Evolutionary conservation across 2,329 filamentous ascomycete species (phyloP).

Genomic region (Calonectria montana): DNA sequence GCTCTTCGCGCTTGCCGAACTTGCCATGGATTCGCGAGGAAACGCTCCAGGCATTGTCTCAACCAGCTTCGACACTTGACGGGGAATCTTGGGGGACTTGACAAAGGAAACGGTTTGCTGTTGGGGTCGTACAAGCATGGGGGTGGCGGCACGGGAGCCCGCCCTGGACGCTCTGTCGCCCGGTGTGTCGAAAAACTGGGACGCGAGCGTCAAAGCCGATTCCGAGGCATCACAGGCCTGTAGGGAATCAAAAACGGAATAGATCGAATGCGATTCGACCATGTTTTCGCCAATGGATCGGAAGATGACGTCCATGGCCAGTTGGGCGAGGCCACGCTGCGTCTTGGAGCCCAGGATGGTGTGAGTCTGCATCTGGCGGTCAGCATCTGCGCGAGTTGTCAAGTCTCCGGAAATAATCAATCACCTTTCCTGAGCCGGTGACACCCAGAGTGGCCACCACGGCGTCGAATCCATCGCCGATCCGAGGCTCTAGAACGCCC

Average conservation of each 20-base stretch:
- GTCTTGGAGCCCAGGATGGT: conserved; percentile 91
- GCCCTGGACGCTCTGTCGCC: conserved; percentile 71
- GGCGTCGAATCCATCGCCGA: conserved; percentile 86
- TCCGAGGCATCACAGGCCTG: conserved; percentile 84
- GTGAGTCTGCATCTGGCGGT: conserved; percentile 74
- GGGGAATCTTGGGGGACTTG: conserved; percentile 40
- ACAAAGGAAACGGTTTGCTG: conserved; percentile 49
- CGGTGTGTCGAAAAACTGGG: conserved; percentile 81
- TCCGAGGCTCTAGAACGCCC: conserved; percentile 79
- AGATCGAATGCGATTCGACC: conserved; percentile 68
- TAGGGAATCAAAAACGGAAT: conserved; percentile 77
- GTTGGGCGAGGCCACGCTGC: conserved; percentile 90
- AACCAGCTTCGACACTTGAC: conserved; percentile 29
- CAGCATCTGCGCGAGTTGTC: conserved; percentile 2
- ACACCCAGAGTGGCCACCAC: conserved; percentile 92
- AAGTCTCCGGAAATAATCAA: conserved; percentile 22
- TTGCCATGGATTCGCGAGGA: conserved; percentile 43
- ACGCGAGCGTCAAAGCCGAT: conserved; percentile 78
- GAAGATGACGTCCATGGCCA: conserved; percentile 91
- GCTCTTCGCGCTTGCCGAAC: conserved; percentile 56
- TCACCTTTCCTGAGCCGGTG: conserved; percentile 94
- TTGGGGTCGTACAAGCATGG: conserved; percentile 70
- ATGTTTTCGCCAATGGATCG: conserved; percentile 80
- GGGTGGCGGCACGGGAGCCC: conserved; percentile 75
- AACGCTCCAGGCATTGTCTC: conserved; percentile 44